Conservation (phyloP, 2,329 filamentous ascomycete species). For the Furcasterigmium sp. region DNA sequence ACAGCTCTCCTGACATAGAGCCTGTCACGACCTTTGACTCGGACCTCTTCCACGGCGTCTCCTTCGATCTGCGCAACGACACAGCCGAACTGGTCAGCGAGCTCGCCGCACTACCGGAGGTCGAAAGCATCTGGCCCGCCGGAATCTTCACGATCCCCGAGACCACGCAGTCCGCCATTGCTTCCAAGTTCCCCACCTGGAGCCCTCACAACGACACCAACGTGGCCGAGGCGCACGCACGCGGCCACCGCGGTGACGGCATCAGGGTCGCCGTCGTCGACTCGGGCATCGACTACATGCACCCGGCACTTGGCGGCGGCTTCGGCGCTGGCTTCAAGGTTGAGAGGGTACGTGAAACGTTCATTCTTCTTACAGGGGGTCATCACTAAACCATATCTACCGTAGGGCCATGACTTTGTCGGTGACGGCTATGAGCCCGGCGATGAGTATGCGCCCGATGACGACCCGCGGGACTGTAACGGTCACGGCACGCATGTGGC, state of each 20-base stretch:
- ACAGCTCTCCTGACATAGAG: conserved; percentile 5
- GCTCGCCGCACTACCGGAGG: conserved; percentile 5
- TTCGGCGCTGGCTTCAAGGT: conserved; percentile 45
- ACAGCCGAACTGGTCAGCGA: conserved; percentile 1
- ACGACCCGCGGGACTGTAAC: conserved; percentile 32
- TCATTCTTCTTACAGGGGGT: too few species aligned
- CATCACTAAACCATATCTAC: too few species aligned
- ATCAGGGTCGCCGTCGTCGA: conserved; percentile 17
- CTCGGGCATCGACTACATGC: conserved; percentile 41
- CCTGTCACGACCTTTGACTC: too few species aligned
- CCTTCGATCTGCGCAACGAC: conserved; percentile 5
- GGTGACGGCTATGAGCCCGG: conserved; percentile 30
- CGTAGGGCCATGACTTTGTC: conserved; percentile 41
- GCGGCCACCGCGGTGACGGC: conserved; percentile 1
- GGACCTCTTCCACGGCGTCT: conserved; percentile 8
- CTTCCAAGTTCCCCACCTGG: conserved; percentile 1
- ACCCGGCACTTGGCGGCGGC: conserved; percentile 45
- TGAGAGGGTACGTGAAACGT: too few species aligned
- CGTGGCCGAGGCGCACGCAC: conserved; percentile 2
- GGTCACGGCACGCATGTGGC: conserved; percentile 22
- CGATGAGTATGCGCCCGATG: conserved; percentile 23
- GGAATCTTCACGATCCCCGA: not conserved
- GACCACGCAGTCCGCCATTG: conserved; percentile 7
- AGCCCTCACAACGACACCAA: conserved; percentile 4
- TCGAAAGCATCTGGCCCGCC: conserved; percentile 1